phyloP scores from a whole-genome alignment of 257 asterid genomes.

The Capsicum baccatum region DNA sequence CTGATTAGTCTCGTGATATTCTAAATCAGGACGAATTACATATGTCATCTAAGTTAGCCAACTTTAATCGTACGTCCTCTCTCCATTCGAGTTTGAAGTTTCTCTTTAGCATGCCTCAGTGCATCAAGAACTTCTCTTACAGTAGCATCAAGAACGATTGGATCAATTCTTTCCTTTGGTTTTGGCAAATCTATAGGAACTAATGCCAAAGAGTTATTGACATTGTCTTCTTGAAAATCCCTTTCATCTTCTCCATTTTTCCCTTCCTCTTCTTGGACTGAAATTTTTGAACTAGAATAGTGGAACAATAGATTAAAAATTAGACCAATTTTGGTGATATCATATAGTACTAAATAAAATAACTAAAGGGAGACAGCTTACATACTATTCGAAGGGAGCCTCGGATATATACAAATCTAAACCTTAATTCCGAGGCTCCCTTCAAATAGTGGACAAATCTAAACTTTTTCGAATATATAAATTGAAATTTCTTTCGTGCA shows the following conservation, averaged over 20 bases:
- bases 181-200: conserved; percentile 45
- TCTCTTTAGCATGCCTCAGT: conserved; percentile 62
- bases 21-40: neutral
- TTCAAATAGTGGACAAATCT: too few relatives aligned
- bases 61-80: conserved; percentile 55
- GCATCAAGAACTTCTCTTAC: conserved; percentile 66
- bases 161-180: conserved; percentile 44
- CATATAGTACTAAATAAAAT: neutral
- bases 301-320: neutral
- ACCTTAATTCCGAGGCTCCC: too few relatives aligned
- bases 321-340: neutral
- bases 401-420: too few relatives aligned
- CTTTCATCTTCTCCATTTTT: conserved; percentile 10
- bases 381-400: too few relatives aligned
- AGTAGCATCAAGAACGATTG: conserved; percentile 66
- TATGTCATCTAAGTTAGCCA: conserved; percentile 30
- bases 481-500: neutral
- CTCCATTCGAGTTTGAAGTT: conserved; percentile 66
- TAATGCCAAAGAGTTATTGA: conserved; percentile 59
- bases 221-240: conserved; percentile 25
- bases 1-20: neutral
- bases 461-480: neutral
- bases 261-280: conserved; percentile 33
- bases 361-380: neutral
- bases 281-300: conserved; percentile 37